Percentiles rank a stretch among this genome's conserved stretches.
Conservation (phyloP, 2,329 filamentous ascomycete genomes). For the Penicillium janthinellum region DNA sequence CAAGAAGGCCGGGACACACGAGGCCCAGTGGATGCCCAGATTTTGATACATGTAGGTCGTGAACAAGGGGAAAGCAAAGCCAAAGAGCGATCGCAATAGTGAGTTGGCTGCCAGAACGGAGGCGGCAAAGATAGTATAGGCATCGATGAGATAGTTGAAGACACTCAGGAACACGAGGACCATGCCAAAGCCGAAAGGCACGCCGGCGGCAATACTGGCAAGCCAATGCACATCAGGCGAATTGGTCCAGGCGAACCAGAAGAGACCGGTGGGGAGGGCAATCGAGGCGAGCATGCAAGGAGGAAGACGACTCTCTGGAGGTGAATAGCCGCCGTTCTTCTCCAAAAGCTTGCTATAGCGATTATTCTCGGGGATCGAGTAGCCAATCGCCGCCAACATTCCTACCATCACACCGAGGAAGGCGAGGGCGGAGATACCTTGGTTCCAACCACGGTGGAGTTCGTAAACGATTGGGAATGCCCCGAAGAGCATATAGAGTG, state of each 20-base stretch:
- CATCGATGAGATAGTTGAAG: slow-evolving; percentile 48
- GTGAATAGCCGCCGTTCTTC: slow-evolving; percentile 57
- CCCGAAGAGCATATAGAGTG: slow-evolving; percentile 56
- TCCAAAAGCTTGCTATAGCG: slow-evolving; percentile 46
- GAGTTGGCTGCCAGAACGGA: slow-evolving; percentile 49
- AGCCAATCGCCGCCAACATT: slow-evolving; percentile 43
- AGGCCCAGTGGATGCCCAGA: slow-evolving; percentile 53
- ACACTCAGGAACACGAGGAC: slow-evolving; percentile 45
- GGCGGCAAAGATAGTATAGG: slow-evolving; percentile 48
- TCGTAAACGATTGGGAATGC: slow-evolving; percentile 56
- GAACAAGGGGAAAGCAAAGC: slow-evolving; percentile 53
- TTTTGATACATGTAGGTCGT: slow-evolving; percentile 48
- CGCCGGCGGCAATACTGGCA: slow-evolving; percentile 39
- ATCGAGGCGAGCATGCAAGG: slow-evolving; percentile 53
- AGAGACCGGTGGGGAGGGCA: slow-evolving; percentile 58
- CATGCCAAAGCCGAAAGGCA: slow-evolving; percentile 47
- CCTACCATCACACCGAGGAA: slow-evolving; percentile 53
- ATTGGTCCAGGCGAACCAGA: slow-evolving; percentile 64
- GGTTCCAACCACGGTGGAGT: slow-evolving; percentile 48
- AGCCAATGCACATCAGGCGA: slow-evolving; percentile 47
- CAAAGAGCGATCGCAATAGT: slow-evolving; percentile 50
- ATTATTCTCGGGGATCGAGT: slow-evolving; percentile 45
- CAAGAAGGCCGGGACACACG: slow-evolving; percentile 49
- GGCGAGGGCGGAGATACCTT: slow-evolving; percentile 51
- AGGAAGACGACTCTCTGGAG: slow-evolving; percentile 61